Evolutionary conservation across 805 yeast genomes (phyloP).

Genomic region (Saccharomyces paradoxus): DNA sequence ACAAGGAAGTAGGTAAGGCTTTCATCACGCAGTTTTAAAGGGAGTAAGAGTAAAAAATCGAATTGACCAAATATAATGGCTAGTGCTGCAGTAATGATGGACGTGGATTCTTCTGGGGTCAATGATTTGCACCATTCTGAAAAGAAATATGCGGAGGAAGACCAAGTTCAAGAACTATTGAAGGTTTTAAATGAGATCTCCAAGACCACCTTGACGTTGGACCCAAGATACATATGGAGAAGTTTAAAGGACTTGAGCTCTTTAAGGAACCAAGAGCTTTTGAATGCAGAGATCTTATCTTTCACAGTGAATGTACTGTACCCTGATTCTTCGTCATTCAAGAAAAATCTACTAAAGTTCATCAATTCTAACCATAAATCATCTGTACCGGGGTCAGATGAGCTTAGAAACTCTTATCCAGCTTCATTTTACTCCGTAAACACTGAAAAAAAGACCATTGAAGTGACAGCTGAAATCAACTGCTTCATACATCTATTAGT

Average conservation of each 20-base stretch:
- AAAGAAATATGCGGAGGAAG: conserved; percentile 24
- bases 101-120: conserved; percentile 15
- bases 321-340: conserved; percentile 41
- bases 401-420: conserved; percentile 26
- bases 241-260: conserved; percentile 76
- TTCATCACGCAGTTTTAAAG: neutral
- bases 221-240: conserved; percentile 79
- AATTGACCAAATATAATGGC: neutral
- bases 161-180: conserved; percentile 28
- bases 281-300: conserved; percentile 48
- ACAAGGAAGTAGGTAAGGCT: neutral
- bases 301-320: conserved; percentile 48
- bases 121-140: conserved; percentile 22
- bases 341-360: conserved; percentile 35
- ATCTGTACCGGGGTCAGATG: conserved; percentile 31
- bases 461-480: conserved; percentile 69
- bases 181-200: conserved; percentile 29
- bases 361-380: conserved; percentile 31
- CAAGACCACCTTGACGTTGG: conserved; percentile 64
- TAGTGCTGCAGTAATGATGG: conserved; percentile 21
- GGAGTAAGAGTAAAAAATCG: neutral
- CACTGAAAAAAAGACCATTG: conserved; percentile 21
- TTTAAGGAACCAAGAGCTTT: conserved; percentile 46
- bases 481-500: conserved; percentile 70
- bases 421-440: conserved; percentile 27